A percentile compares a stretch with the other conserved stretches of the same genome.
Evolutionary conservation across 345 rosid genomes (phyloP).

Genomic region (Hibiscus syriacus): DNA sequence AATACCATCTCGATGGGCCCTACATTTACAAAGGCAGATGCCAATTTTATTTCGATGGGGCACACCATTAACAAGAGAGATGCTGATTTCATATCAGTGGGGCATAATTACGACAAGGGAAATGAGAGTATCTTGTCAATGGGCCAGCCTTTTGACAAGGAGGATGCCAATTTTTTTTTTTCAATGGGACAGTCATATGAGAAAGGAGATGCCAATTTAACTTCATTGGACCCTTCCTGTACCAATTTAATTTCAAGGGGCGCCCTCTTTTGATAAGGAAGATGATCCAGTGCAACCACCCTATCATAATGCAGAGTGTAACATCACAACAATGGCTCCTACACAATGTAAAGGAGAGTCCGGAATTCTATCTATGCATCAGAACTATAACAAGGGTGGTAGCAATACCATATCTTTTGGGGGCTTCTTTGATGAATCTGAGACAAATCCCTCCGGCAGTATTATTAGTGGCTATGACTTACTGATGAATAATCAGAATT

Average conservation of each 20-base stretch:
- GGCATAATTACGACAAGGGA: slow-evolving; percentile 25
- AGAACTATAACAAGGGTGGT: slow-evolving; percentile 30
- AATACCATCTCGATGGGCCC: slow-evolving; percentile 19
- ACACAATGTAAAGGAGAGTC: slow-evolving; percentile 33
- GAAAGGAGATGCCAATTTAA: slow-evolving; percentile 26
- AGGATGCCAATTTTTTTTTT: slow-evolving; percentile 21
- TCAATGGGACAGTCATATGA: slow-evolving; percentile 36
- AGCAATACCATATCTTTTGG: slow-evolving; percentile 35
- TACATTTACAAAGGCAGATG: slow-evolving; percentile 22
- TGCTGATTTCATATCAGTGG: slow-evolving; percentile 22
- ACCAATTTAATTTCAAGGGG: slow-evolving; percentile 22
- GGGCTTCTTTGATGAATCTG: slow-evolving; percentile 30
- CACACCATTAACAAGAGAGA: slow-evolving; percentile 26
- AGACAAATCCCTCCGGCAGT: slow-evolving; percentile 28
- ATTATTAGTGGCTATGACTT: slow-evolving; percentile 31
- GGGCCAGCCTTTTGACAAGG: slow-evolving; percentile 30
- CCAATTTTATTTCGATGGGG: slow-evolving; percentile 23
- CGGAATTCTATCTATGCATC: slow-evolving; percentile 29
- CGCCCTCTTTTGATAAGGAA: slow-evolving; percentile 21
- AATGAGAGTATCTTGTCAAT: slow-evolving; percentile 24
- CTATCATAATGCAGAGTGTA: slow-evolving; percentile 25
- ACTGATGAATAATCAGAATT: slow-evolving; percentile 25
- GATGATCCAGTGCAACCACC: slow-evolving; percentile 27
- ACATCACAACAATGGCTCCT: slow-evolving; percentile 19
- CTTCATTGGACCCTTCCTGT: slow-evolving; percentile 30